phyloP scores from a whole-genome alignment of 2,329 filamentous ascomycete genomes.

The Aspergillus costaricaensis region DNA sequence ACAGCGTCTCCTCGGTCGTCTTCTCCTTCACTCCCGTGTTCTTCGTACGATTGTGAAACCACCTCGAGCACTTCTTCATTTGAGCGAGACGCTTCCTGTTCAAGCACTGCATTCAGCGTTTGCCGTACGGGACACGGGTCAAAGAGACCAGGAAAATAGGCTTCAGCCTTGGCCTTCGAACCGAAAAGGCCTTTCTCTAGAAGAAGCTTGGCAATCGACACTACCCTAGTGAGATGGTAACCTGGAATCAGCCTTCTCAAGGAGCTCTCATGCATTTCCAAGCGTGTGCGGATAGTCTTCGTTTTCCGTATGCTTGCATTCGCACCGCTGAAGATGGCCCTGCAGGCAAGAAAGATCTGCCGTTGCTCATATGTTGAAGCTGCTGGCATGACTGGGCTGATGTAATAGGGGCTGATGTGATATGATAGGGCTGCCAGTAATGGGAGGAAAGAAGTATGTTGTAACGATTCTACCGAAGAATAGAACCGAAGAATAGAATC shows the following conservation, averaged over 20 bases:
- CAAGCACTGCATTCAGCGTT: background rate
- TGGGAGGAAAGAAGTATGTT: too few relatives aligned
- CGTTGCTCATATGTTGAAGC: background rate
- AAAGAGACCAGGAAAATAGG: background rate
- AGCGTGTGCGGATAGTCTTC: background rate
- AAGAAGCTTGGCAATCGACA: background rate
- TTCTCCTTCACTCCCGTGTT: background rate
- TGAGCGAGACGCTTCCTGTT: background rate
- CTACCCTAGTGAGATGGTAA: background rate
- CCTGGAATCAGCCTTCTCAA: background rate
- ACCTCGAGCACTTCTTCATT: background rate
- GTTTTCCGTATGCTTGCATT: background rate
- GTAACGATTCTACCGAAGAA: too few relatives aligned
- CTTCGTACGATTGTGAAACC: background rate
- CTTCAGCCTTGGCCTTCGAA: background rate
- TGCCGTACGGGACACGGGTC: background rate
- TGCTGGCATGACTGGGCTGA: background rate
- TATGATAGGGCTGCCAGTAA: too few relatives aligned
- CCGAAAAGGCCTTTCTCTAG: background rate
- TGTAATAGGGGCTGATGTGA: background rate
- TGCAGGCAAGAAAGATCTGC: conserved; percentile 5
- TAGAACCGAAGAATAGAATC: too few relatives aligned
- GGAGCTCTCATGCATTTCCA: background rate
- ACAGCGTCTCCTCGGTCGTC: background rate
- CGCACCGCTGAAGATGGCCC: background rate